A percentile compares a stretch with the other conserved stretches of the same genome.
phyloP scores from a whole-genome alignment of 2,329 filamentous ascomycete species.

The Hymenoscyphus scutula region DNA sequence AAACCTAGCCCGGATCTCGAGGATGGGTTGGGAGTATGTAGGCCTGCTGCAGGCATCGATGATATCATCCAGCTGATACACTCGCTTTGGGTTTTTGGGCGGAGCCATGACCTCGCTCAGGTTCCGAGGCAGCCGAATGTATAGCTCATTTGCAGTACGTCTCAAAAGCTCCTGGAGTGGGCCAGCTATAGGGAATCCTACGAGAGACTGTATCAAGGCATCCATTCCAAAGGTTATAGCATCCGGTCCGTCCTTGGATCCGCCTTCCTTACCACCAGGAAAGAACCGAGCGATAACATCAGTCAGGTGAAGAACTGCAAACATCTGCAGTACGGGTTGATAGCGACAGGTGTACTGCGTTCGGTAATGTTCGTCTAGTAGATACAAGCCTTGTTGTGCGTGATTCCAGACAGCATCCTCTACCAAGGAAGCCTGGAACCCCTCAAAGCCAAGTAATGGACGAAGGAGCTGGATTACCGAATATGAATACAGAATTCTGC shows the following conservation, averaged over 20 bases:
- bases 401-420: conserved; percentile 33
- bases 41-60: conserved; percentile 35
- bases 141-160: conserved; percentile 27
- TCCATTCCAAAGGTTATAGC: conserved; percentile 34
- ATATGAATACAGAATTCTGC: conserved; percentile 35
- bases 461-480: conserved; percentile 34
- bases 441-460: conserved; percentile 33
- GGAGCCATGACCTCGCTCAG: conserved; percentile 22
- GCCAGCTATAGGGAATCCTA: conserved; percentile 34
- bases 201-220: conserved; percentile 30
- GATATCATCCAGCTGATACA: conserved; percentile 33
- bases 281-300: conserved; percentile 35
- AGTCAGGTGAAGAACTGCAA: conserved; percentile 34
- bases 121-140: conserved; percentile 27
- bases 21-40: conserved; percentile 33
- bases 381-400: conserved; percentile 34
- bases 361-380: conserved; percentile 34
- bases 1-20: conserved; percentile 32
- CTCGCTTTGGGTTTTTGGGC: conserved; percentile 11
- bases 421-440: conserved; percentile 27
- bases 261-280: conserved; percentile 26
- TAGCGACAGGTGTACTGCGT: conserved; percentile 34
- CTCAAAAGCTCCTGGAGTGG: conserved; percentile 35
- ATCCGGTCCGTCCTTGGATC: conserved; percentile 28
- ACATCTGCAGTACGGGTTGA: conserved; percentile 37